Base-by-base conservation (phyloP, 805 yeast species). In the Candida insectorum region DNA sequence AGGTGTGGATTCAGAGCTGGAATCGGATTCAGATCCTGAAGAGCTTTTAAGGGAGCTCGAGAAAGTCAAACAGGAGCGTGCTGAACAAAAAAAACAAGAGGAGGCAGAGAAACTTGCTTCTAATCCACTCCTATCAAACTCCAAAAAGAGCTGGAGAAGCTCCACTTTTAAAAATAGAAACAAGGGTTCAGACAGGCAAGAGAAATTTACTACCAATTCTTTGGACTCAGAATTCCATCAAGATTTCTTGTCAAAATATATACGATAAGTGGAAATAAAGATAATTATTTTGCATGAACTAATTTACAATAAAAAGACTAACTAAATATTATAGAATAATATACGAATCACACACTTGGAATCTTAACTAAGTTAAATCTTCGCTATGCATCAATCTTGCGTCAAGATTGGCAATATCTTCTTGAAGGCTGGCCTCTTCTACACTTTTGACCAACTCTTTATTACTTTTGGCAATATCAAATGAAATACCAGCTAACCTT, bases 361-460 rank as follows among this genome's bases (percentile, higher is more conserved):
- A 28, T 28, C 23, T 6, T n/a, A 18, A 6, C 23, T 8, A 52
- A 16, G 48, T 47, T 29, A 52, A 51, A 44, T 60, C 66, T 31
- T 57, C 62, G 14, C 43, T 54, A 14, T 52, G 67, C 31, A 52
- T 60, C 35, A 80, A 54, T 45, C 83, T 73, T 9, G 86, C 79
- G 59, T 87, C 89, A 45, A 87, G 70, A 44, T 81, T 79, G 4
- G 80, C 88, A 48, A 89, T 84, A 49, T 88, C 96, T 45, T 83
- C 89, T 50, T 82, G 82, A 49, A 89, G 65, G 51, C 89, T 83
- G 16, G 95, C 95, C 54, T 89, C 97, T 56, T 91, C 97, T 4
- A 91, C 96, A 1, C 95, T 85, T 63, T 89, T 89, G 14, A 91
- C 97, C 52, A 91, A 72, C 58, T 91, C 97, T 58, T 89, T 91